Evolutionary conservation across 164 flowering plant species (phyloP), one percentile per base, ranked within the genome.

Genomic region (Piper longum): DNA sequence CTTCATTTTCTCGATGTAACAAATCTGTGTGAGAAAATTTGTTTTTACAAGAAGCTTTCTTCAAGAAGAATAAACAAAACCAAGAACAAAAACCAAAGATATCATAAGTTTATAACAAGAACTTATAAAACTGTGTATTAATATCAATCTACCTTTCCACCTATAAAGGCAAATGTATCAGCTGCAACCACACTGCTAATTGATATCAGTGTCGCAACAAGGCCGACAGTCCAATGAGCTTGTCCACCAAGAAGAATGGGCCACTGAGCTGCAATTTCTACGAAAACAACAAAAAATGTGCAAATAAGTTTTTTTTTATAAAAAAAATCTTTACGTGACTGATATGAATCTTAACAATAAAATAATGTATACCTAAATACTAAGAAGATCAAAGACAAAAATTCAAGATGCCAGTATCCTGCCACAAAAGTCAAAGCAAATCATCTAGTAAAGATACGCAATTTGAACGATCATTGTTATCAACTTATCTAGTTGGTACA

Each of bases 181-280:
- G 99, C 96, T 58, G 95, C 95, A 73, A 95, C 85, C 62, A 90
- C 83, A 79, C 96, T 80, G 80, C 97, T 85, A 51, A 88, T 13
- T 62, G 95, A 81, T 71, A 90, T 81, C 77, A 95, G 74, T 19
- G 93, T 87, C 62, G 91, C 97, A 67, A 95, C 88, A 74, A 90
- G 95, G 57, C 99, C 97, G 59, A 95, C 96, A 2, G 97, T 88
- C 96, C 99, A 95, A 71, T 87, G 96, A 69, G 93, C 75, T 69
- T 72, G 92, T 36, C 97, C 99, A 59, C 97, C 97, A 66, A 95
- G 85, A 76, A 95, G 80, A 67, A 86, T 58, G 41, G 99, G 97
- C 99, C 97, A 95, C 41, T 64, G 57, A 39, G 79, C 67, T 76
- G 82, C 96, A 42, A 85, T 55, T 69, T 72, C 89, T 89, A 80